Evolutionary conservation across 345 rosid genomes (phyloP), one percentile per base, ranked within the genome.

Genomic region (Populus davidiana): DNA sequence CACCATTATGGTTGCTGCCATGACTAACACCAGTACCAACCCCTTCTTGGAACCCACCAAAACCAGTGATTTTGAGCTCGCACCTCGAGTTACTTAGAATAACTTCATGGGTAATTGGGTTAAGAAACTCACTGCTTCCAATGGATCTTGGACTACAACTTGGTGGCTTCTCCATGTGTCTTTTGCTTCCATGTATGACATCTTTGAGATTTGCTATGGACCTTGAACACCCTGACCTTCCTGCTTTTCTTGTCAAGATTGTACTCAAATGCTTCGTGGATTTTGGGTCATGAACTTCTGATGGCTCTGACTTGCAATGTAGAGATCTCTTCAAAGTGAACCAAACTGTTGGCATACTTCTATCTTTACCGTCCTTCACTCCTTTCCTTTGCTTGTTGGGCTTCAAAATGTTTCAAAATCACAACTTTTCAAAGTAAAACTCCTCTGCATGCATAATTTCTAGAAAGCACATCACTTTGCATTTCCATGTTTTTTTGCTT

Each of bases 71-170:
- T 83, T 93, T 96, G 44, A 96, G 96, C 92, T 93, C 98, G 77
- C 99, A 96, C 73, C 91, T 88, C 41, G 99, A 90, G 90, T 90
- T 92, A 71, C 96, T 90, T 54, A 96, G 89, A 29, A 96, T 88
- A 39, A 96, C 98, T 78, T 96, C 99, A 79, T 96, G 99, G 79
- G 97, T 90, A 38, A 96, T 90, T 65, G 98, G 99, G 90, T 96
- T 96, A 7, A 93, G 92, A 78, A 96, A 93, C 91, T 96, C 99
- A 84, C 93, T 96, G 87, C 99, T 96, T 35, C 99, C 99, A 25
- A 96, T 93, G 72, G 99, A 96, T 77, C 99, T 91, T 71, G 99
- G 99, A 72, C 99, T 96, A 77, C 98, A 93, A 62, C 92, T 93
- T 5, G 98, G 93, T 25, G 99, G 98, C 78, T 83, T 91, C 75